phyloP scores from a whole-genome alignment of 495 filamentous ascomycete genomes.

The Hypoxylon fuscum region DNA sequence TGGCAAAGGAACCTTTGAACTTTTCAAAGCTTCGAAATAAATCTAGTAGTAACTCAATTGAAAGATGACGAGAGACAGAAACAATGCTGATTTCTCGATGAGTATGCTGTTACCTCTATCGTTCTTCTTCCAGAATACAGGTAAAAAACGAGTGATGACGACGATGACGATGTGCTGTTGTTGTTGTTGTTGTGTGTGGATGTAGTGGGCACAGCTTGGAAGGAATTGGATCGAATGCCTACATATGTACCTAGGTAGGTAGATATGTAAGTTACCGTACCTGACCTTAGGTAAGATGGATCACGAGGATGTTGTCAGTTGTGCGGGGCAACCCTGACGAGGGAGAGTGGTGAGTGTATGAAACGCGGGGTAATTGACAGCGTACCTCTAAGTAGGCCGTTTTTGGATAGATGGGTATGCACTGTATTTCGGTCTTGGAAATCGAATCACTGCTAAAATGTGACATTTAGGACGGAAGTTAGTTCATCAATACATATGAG shows the following conservation, averaged over 20 bases:
- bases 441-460: too few relatives aligned
- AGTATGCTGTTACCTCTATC: too few relatives aligned
- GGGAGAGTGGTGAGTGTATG: slow-evolving; percentile 13
- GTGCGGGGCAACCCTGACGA: slow-evolving; percentile 35
- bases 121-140: neutral
- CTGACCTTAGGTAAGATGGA: slow-evolving; percentile 34
- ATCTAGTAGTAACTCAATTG: neutral
- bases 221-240: slow-evolving; percentile 17
- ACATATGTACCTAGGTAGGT: neutral
- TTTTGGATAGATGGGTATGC: too few relatives aligned
- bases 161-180: neutral
- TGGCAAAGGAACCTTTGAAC: too few relatives aligned
- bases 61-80: neutral
- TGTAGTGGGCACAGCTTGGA: too few relatives aligned
- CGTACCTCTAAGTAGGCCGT: neutral
- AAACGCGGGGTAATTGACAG: slow-evolving; percentile 33
- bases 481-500: too few relatives aligned
- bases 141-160: neutral
- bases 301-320: slow-evolving; percentile 36
- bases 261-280: slow-evolving; percentile 17
- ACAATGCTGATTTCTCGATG: too few relatives aligned
- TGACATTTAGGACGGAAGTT: too few relatives aligned
- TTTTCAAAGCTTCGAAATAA: neutral
- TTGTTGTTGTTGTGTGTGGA: slow-evolving; percentile 8
- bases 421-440: too few relatives aligned